A percentile compares a stretch with the other conserved stretches of the same genome.
phyloP scores from a whole-genome alignment of 768 basidiomycete species.

The Trametes gibbosa region DNA sequence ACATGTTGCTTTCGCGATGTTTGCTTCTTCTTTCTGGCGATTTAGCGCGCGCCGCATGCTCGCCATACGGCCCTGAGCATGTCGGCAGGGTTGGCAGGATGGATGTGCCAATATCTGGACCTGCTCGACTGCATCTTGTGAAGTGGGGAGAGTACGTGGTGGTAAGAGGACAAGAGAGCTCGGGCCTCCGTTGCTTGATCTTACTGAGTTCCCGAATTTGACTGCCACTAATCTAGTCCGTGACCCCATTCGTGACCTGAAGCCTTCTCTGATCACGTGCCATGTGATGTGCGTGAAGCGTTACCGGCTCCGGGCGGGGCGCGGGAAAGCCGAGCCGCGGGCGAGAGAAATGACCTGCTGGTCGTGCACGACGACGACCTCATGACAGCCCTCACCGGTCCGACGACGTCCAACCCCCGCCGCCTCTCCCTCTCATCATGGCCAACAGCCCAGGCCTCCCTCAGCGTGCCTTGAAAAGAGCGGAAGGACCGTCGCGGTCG shows the following conservation, averaged over 20 bases:
- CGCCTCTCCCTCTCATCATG: background rate
- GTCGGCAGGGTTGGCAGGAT: background rate
- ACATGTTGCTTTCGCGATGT: background rate
- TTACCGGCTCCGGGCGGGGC: background rate
- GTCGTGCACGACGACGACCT: constrained; percentile 4
- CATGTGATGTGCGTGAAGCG: background rate
- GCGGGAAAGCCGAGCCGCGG: too few species aligned
- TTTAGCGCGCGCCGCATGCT: background rate
- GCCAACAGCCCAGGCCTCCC: background rate
- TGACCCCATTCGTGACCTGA: too few species aligned
- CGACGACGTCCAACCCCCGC: background rate
- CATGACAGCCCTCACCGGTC: constrained; percentile 6
- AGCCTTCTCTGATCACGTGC: background rate
- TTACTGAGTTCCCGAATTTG: too few species aligned
- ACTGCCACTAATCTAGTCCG: too few species aligned
- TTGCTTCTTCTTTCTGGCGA: background rate
- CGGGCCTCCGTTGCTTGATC: too few species aligned
- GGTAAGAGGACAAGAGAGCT: background rate
- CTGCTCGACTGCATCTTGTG: constrained; percentile 1
- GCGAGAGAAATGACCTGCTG: background rate
- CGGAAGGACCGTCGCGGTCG: background rate
- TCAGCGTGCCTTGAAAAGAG: background rate
- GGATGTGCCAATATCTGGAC: constrained; percentile 1
- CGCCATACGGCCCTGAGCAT: constrained; percentile 1
- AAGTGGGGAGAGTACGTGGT: background rate